Base-by-base conservation (phyloP, 345 rosid species). In the Pseudoturritis turrita region DNA sequence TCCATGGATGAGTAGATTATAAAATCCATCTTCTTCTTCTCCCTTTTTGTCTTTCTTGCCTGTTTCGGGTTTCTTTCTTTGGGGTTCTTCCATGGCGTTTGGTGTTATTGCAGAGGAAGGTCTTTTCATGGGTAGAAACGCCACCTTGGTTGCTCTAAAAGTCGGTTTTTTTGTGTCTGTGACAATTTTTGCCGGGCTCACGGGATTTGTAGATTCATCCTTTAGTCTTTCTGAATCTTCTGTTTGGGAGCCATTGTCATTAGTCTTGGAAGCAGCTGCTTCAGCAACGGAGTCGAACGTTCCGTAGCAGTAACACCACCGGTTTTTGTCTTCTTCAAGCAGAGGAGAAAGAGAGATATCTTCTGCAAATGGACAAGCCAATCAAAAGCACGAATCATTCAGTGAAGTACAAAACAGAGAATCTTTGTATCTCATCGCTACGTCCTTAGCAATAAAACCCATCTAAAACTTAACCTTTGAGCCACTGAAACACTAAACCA, bases 101-200 rank as follows among this genome's bases (percentile, higher is more conserved):
- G 75, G 35, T n/a, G 62, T 28, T 45, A 62, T 29, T 37, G 81
- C 80, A 21, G 77, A 62, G 7, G 66, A 78, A 47, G 82, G 84
- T 76, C 81, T 81, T 77, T 85, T 88, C 26, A 88, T 75, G 0
- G 87, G 80, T 61, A 89, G 79, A 71, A 86, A 91, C n/a, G 97
- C 93, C 67, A 88, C 93, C 60, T 80, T 77, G 53, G 60, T 80
- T 3, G 75, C 68, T 71, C 45, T 68, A 33, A 7, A 80, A 40
- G 60, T 60, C 40, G 21, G 51, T 68, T 25, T 70, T 35, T 1
- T 19, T 25, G 22, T 40, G 37, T 23, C 36, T 76, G 6, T 58
- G 72, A 47, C 54, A 73, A 41, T 65, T 74, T 80, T 56, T 31
- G 15, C 81, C 28, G 41, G 43, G 31, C 46, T 13, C 4, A 10